Evolutionary conservation across 2,329 filamentous ascomycete genomes (phyloP).

Genomic region (Verticillium nonalfalfae): DNA sequence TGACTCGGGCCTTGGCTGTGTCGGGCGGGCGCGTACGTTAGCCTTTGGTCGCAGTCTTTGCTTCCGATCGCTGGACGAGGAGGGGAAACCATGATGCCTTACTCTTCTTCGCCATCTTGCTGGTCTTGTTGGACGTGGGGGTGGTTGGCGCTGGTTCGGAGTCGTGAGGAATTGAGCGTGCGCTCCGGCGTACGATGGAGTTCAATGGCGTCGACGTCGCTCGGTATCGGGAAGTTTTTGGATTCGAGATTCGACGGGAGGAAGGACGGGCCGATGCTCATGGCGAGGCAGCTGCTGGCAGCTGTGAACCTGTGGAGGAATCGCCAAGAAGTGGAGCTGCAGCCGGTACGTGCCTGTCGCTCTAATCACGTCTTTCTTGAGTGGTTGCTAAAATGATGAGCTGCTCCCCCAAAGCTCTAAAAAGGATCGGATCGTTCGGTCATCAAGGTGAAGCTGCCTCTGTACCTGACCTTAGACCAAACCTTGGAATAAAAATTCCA

Average conservation of each 20-base stretch:
- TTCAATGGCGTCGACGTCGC: not conserved
- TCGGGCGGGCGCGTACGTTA: not conserved
- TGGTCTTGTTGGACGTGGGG: not conserved
- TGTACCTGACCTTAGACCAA: too few species aligned
- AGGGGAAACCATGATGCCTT: not conserved
- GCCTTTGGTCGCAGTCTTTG: not conserved
- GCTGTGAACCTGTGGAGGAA: not conserved
- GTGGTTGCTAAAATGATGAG: too few species aligned
- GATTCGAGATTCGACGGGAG: not conserved
- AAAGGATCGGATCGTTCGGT: too few species aligned
- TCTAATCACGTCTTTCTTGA: too few species aligned
- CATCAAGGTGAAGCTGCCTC: too few species aligned
- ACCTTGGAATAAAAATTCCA: too few species aligned
- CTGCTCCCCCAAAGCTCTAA: too few species aligned
- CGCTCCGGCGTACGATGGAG: conserved; percentile 3
- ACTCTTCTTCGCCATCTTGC: conserved; percentile 13
- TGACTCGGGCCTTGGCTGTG: conserved; percentile 81
- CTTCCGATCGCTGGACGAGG: not conserved
- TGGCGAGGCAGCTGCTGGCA: not conserved
- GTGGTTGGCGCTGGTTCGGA: not conserved
- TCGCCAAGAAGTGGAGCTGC: too few species aligned
- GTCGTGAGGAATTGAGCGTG: not conserved
- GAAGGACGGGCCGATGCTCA: not conserved
- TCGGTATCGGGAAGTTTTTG: conserved; percentile 5
- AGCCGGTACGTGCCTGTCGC: too few species aligned